Conservation (phyloP, 768 basidiomycete genomes). For the Boletellus sp. region DNA sequence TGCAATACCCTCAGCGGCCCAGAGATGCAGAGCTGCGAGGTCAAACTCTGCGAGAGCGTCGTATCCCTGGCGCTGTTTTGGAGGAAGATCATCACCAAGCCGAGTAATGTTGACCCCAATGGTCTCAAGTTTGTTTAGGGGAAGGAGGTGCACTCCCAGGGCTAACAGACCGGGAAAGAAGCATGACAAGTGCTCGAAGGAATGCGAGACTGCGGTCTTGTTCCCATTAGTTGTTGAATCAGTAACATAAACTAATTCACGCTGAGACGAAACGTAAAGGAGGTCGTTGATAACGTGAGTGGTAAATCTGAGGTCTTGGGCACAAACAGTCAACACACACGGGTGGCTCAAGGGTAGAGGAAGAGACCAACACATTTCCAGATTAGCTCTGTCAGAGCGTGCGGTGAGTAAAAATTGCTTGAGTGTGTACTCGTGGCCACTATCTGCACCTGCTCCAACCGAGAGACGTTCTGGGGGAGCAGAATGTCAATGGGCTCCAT, state of each 20-base stretch:
- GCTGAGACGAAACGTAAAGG: slow-evolving; percentile 61
- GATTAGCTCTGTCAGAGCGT: slow-evolving; percentile 52
- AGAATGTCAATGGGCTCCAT: background rate
- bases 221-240: slow-evolving; percentile 38
- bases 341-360: background rate
- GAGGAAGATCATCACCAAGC: slow-evolving; percentile 30
- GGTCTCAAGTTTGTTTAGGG: slow-evolving; percentile 47
- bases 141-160: slow-evolving; percentile 62
- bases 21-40: slow-evolving; percentile 63
- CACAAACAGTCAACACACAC: slow-evolving; percentile 5
- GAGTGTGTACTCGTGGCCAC: slow-evolving; percentile 73
- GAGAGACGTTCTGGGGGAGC: slow-evolving; percentile 39
- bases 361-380: slow-evolving; percentile 60
- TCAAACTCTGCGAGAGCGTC: slow-evolving; percentile 43
- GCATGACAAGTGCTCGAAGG: slow-evolving; percentile 72
- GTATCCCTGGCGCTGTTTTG: slow-evolving; percentile 27
- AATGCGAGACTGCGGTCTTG: slow-evolving; percentile 39
- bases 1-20: slow-evolving; percentile 74
- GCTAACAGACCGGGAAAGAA: slow-evolving; percentile 76
- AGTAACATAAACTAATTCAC: slow-evolving; percentile 67
- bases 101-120: slow-evolving; percentile 45
- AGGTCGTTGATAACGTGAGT: slow-evolving; percentile 61
- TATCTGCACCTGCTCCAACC: slow-evolving; percentile 67
- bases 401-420: slow-evolving; percentile 70
- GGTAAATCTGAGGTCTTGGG: slow-evolving; percentile 56